Evolutionary conservation across 306 rosid genomes (phyloP).

Genomic region (Medicago lupulina): DNA sequence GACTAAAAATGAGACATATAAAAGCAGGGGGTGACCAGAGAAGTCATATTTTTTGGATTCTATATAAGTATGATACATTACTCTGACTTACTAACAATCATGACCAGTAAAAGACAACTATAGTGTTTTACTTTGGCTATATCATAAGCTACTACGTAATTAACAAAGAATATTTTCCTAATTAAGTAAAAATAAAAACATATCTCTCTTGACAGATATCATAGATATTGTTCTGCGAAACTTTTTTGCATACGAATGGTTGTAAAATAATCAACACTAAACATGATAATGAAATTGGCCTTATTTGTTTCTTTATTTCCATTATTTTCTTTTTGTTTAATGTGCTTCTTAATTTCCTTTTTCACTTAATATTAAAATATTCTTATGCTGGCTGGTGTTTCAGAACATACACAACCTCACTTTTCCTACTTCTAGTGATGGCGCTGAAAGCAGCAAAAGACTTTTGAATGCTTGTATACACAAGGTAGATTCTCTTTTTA

Average conservation of each 20-base stretch:
- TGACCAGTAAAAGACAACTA: not conserved
- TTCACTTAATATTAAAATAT: constrained; percentile 29
- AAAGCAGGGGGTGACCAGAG: no score
- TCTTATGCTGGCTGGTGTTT: constrained; percentile 40
- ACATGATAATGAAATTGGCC: constrained; percentile 1
- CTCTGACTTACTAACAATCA: constrained; percentile 7
- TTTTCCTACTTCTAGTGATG: constrained; percentile 55
- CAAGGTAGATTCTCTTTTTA: constrained; percentile 64
- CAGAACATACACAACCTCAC: constrained; percentile 81
- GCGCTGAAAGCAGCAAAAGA: constrained; percentile 50
- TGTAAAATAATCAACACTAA: not conserved
- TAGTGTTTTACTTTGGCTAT: constrained; percentile 25
- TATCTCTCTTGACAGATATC: constrained; percentile 6
- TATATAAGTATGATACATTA: not conserved
- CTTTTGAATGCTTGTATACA: constrained; percentile 71
- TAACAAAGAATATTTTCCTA: constrained; percentile 10
- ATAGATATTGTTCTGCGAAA: not conserved
- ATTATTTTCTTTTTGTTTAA: constrained; percentile 27
- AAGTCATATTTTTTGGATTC: no score
- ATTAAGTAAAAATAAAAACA: constrained; percentile 19
- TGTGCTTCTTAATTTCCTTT: constrained; percentile 36
- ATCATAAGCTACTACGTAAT: constrained; percentile 14
- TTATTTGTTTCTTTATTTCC: constrained; percentile 24
- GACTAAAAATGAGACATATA: not conserved
- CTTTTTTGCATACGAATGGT: constrained; percentile 26